phyloP scores from a whole-genome alignment of 345 rosid genomes.

The Draba incana region DNA sequence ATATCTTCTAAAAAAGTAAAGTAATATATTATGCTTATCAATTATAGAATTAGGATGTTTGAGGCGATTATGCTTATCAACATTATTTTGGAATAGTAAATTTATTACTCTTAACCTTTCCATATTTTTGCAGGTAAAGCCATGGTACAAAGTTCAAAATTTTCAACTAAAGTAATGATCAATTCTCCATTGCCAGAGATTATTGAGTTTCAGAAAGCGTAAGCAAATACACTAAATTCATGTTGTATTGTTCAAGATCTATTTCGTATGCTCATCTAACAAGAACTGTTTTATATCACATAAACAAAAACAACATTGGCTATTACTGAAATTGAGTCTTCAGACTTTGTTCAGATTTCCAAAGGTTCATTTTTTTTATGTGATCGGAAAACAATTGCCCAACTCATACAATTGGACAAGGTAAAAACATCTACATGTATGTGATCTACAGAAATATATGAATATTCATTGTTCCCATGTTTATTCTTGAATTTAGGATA shows the following conservation, averaged over 20 bases:
- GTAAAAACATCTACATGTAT: neutral
- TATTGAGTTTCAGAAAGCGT: neutral
- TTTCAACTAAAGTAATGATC: neutral
- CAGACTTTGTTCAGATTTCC: neutral
- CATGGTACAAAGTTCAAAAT: neutral
- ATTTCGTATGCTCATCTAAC: neutral
- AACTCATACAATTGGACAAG: neutral
- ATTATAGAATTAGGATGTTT: too few species aligned
- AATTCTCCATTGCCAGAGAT: neutral
- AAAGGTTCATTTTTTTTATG: neutral
- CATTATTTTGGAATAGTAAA: too few species aligned
- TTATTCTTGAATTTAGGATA: neutral
- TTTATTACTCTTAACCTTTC: too few species aligned
- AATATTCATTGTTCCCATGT: neutral
- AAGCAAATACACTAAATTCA: neutral
- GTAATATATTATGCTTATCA: too few species aligned
- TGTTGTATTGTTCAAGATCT: neutral
- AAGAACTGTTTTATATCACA: neutral
- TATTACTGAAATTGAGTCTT: neutral
- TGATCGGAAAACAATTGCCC: neutral
- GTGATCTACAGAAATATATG: too few species aligned
- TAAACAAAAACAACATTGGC: neutral
- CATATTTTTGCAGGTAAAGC: neutral
- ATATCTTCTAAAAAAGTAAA: too few species aligned
- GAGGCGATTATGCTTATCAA: too few species aligned